Evolutionary conservation across 2,329 filamentous ascomycete genomes (phyloP).

Genomic region (Diplodia seriata): DNA sequence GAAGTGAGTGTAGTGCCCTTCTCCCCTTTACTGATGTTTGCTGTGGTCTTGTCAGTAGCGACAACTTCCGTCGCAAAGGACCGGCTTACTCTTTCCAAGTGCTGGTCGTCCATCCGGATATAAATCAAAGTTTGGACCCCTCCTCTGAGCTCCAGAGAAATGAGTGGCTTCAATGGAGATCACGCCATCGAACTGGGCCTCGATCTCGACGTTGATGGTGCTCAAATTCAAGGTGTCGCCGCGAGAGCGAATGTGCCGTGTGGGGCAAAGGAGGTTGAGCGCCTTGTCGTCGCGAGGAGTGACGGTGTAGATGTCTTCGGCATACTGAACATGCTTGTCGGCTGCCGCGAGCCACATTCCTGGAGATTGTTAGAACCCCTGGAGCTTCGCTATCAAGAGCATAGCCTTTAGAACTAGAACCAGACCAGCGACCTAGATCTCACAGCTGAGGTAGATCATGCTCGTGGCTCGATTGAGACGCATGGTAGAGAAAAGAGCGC

Average conservation of each 20-base stretch:
- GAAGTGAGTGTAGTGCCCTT: conserved; percentile 59
- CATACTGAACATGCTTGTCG: conserved; percentile 67
- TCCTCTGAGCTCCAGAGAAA: conserved; percentile 61
- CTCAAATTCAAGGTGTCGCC: conserved; percentile 64
- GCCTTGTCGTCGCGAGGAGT: conserved; percentile 55
- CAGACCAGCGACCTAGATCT: background rate
- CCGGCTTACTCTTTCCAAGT: conserved; percentile 34
- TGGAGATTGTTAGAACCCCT: conserved; percentile 35
- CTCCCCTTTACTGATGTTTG: conserved; percentile 51
- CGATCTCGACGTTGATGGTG: conserved; percentile 64
- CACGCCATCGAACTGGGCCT: conserved; percentile 65
- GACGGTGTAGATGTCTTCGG: conserved; percentile 67
- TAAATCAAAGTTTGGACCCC: conserved; percentile 65
- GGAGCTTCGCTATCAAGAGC: background rate
- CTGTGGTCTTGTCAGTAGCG: conserved; percentile 6
- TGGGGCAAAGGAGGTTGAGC: conserved; percentile 64
- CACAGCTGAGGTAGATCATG: background rate
- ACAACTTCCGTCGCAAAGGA: conserved; percentile 31
- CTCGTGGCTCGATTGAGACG: background rate
- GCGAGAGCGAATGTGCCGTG: conserved; percentile 60
- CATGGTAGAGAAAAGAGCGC: background rate
- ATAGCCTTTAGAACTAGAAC: background rate
- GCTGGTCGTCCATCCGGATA: conserved; percentile 60
- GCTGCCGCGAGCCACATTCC: conserved; percentile 71
- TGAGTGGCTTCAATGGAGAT: conserved; percentile 66